These are phyloP conservation scores for Rhodotorula sp. DNA, from an alignment of 1,284 basidiomycete species.

Conservation along the genomic window DNA sequence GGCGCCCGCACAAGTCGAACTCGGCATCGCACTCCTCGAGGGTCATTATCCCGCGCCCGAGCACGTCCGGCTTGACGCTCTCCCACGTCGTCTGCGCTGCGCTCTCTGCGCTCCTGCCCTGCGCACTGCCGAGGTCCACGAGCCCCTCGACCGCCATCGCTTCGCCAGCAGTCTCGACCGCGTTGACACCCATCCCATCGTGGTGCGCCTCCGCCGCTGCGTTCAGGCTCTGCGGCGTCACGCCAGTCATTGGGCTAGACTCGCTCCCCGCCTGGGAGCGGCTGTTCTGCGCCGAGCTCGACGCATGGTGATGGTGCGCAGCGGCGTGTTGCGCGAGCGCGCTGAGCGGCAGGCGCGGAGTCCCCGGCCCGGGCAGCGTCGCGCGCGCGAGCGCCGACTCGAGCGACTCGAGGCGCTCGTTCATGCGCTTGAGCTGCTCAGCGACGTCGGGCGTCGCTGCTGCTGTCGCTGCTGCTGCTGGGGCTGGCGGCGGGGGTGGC, in stretches of 20 bases:
- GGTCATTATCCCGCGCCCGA: slow-evolving; percentile 28
- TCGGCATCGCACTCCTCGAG: slow-evolving; percentile 31
- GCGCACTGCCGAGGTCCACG: slow-evolving; percentile 21
- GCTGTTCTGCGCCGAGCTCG: neutral
- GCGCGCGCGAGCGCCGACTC: slow-evolving; percentile 35
- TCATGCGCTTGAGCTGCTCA: slow-evolving; percentile 31
- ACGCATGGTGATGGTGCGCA: neutral
- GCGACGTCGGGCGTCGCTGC: slow-evolving; percentile 4
- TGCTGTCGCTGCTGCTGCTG: neutral
- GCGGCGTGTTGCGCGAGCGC: neutral
- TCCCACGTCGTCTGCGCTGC: neutral
- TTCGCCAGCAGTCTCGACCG: slow-evolving; percentile 40
- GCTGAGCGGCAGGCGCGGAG: neutral
- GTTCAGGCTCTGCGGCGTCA: slow-evolving; percentile 2
- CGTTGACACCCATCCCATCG: slow-evolving; percentile 26
- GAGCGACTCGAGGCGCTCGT: slow-evolving; percentile 36
- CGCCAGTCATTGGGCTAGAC: slow-evolving; percentile 1
- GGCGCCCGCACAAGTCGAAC: slow-evolving; percentile 28
- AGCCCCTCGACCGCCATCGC: slow-evolving; percentile 42
- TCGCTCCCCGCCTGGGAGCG: slow-evolving; percentile 18
- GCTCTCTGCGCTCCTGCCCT: neutral
- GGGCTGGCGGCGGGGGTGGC: neutral
- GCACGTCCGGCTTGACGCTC: slow-evolving; percentile 31
- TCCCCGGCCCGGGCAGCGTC: neutral
- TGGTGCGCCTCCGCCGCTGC: slow-evolving; percentile 3